Evolutionary conservation across 768 basidiomycete genomes (phyloP).

Genomic region (Plicaturopsis crispa): DNA sequence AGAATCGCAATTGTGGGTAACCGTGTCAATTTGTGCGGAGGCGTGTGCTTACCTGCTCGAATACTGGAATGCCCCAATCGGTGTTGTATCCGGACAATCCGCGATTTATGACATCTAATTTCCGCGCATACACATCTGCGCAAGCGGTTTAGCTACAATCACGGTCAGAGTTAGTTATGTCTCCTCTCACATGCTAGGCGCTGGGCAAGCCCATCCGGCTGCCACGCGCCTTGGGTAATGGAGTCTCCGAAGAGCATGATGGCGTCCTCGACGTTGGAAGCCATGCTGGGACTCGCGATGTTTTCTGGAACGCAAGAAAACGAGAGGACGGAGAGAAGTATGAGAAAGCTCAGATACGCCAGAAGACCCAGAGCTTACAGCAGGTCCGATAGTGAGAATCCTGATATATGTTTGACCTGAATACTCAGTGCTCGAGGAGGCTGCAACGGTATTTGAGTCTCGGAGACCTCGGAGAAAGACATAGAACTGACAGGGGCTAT

Average conservation of each 20-base stretch:
- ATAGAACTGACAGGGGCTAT: too few species aligned
- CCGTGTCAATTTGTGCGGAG: background rate
- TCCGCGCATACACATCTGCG: constrained; percentile 69
- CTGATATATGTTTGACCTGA: too few species aligned
- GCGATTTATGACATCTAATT: constrained; percentile 81
- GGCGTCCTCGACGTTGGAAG: constrained; percentile 49
- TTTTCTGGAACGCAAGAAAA: background rate
- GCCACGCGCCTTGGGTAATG: constrained; percentile 66
- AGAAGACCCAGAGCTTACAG: background rate
- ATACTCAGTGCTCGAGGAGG: too few species aligned
- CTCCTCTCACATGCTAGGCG: constrained; percentile 51
- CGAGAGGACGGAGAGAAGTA: background rate
- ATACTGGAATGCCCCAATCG: constrained; percentile 75
- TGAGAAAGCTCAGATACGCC: background rate
- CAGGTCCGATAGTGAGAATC: too few species aligned
- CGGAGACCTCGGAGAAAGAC: too few species aligned
- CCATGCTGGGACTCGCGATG: constrained; percentile 32
- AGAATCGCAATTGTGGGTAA: background rate
- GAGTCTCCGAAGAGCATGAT: constrained; percentile 81
- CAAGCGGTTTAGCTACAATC: too few species aligned
- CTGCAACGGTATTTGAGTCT: too few species aligned
- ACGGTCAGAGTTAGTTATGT: constrained; percentile 2
- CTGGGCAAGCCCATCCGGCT: constrained; percentile 55
- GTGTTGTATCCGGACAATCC: constrained; percentile 84
- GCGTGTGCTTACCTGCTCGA: constrained; percentile 51